phyloP scores from a whole-genome alignment of 345 rosid genomes.

The Mercurialis annua region DNA sequence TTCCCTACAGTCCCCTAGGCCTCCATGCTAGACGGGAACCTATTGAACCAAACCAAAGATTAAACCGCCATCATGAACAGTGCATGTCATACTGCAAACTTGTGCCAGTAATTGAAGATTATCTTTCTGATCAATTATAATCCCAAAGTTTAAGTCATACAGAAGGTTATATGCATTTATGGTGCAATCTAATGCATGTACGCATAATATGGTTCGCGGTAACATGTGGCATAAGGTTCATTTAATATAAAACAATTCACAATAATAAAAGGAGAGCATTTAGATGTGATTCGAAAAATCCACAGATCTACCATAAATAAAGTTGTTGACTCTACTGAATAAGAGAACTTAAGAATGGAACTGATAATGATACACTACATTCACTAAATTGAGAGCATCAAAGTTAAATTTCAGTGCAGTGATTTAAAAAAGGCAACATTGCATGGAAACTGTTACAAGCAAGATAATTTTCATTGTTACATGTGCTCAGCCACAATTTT shows the following conservation, averaged over 20 bases:
- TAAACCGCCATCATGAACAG: background rate
- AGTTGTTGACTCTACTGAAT: too few relatives aligned
- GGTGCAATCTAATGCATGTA: background rate
- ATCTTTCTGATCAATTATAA: background rate
- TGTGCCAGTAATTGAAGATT: background rate
- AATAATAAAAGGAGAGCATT: background rate
- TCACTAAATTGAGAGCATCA: background rate
- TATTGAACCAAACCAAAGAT: background rate
- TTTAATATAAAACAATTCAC: background rate
- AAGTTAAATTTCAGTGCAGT: background rate
- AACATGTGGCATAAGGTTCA: background rate
- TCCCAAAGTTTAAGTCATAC: background rate
- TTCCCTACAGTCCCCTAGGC: background rate
- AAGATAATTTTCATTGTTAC: background rate
- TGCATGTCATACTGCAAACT: background rate
- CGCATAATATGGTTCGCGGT: background rate
- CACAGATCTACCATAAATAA: background rate
- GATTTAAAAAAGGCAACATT: background rate
- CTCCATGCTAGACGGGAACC: conserved; percentile 2
- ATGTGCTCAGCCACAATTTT: background rate
- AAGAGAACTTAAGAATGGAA: too few relatives aligned
- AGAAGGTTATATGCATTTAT: background rate
- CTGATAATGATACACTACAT: background rate
- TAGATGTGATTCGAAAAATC: background rate
- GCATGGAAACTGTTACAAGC: background rate